Conservation (phyloP, 1,139 yeast species). For the Pichia sp. region DNA sequence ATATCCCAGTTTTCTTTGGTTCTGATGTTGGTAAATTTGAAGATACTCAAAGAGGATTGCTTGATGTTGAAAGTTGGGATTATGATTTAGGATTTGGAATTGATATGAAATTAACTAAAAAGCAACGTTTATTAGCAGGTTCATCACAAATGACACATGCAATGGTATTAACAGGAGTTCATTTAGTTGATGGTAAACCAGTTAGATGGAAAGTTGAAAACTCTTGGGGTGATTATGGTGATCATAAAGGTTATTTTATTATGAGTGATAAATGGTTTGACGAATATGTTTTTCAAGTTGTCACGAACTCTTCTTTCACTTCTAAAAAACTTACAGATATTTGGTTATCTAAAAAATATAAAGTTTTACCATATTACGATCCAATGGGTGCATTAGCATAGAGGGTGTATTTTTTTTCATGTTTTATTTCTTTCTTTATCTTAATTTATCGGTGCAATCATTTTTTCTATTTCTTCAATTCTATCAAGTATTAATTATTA, state of each 20-base stretch:
- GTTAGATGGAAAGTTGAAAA: conserved; percentile 65
- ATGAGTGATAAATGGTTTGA: conserved; percentile 66
- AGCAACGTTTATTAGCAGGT: conserved; percentile 49
- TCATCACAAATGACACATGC: conserved; percentile 65
- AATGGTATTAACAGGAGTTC: conserved; percentile 63
- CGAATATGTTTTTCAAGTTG: conserved; percentile 61
- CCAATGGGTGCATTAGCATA: conserved; percentile 62
- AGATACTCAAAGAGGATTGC: conserved; percentile 42
- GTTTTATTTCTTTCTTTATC: not conserved
- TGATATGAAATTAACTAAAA: conserved; percentile 41
- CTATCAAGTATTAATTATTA: too few relatives aligned
- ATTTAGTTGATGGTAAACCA: conserved; percentile 43
- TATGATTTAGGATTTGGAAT: conserved; percentile 52
- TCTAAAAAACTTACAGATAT: conserved; percentile 39
- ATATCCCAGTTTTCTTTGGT: conserved; percentile 64
- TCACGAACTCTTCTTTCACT: conserved; percentile 45
- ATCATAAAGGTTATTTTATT: conserved; percentile 55
- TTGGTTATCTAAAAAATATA: conserved; percentile 46
- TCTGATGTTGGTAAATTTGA: conserved; percentile 60
- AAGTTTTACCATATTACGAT: conserved; percentile 56
- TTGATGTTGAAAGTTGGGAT: conserved; percentile 52
- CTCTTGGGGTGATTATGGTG: conserved; percentile 60
- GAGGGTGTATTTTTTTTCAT: not conserved
- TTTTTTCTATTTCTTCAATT: not conserved
- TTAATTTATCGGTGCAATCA: not conserved